Percentiles rank a stretch among this genome's conserved stretches.
phyloP scores from a whole-genome alignment of 164 flowering plant species.

The Annona squamosa region DNA sequence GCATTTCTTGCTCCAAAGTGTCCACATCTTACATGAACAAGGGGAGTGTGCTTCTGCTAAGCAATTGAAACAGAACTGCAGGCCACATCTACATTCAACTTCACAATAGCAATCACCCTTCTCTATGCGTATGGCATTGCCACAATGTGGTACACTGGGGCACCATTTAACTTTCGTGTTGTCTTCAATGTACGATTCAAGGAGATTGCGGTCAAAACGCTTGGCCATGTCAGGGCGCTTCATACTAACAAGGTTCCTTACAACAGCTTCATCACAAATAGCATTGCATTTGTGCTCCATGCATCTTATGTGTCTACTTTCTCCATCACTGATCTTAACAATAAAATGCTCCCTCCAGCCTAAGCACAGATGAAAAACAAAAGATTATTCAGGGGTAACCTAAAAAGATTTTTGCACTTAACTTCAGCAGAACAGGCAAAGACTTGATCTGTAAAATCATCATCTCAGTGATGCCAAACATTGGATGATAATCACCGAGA shows the following conservation, averaged over 20 bases:
- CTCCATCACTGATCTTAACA: constrained; percentile 78
- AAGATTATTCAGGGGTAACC: not conserved
- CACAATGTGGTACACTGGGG: constrained; percentile 92
- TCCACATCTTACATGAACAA: constrained; percentile 91
- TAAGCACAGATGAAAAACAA: constrained; percentile 12
- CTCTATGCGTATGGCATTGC: constrained; percentile 83
- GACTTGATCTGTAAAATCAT: not conserved
- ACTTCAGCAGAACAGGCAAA: not conserved
- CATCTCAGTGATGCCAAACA: not conserved
- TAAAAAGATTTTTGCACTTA: not conserved
- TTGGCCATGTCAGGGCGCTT: constrained; percentile 60
- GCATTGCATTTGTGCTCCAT: constrained; percentile 87
- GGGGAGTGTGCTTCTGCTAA: constrained; percentile 84
- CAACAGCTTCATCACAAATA: constrained; percentile 70
- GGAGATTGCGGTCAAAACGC: constrained; percentile 72
- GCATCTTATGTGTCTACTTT: constrained; percentile 78
- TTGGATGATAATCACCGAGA: no score
- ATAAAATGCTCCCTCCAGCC: constrained; percentile 76
- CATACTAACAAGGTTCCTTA: constrained; percentile 51
- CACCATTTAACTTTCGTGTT: constrained; percentile 89
- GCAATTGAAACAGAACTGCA: constrained; percentile 83
- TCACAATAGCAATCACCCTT: constrained; percentile 55
- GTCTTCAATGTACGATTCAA: constrained; percentile 83
- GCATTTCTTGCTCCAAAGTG: constrained; percentile 76
- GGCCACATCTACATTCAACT: constrained; percentile 80